Evolutionary conservation across 140 eudicot genomes (phyloP), one percentile per base, ranked within the genome.

Genomic region (Erigeron philadelphicus): DNA sequence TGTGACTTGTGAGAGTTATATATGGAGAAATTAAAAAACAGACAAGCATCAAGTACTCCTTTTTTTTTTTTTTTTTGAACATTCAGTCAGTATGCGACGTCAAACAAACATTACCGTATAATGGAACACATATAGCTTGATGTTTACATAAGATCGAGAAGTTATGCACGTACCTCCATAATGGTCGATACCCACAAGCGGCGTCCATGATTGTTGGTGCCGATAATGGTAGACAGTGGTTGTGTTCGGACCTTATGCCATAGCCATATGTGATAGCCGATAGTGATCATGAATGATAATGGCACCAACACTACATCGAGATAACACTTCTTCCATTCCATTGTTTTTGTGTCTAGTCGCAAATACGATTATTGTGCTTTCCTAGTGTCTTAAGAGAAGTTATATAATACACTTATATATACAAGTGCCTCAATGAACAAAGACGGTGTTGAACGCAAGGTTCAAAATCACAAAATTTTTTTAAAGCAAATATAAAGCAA

Each of bases 311-410:
- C 21, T 17, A 86, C 84, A 75, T 91, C 97, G 0, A 91, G 80
- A 82, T 91, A 91, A 64, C 85, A 82, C 59, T 81, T 86, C 78
- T 72, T 88, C 97, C 97, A 91, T 61, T 88, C 97, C 97, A 91
- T 91, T 66, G 2, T 64, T 44, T 11, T 66, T 64, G 43, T 38
- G 7, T 72, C 18, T n/a, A 47, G 10, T 18, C 46, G 47, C 48
- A 1, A 35, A 55, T 15, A 53, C 75, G 48, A 15, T 18, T 16
- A 47, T 66, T 52, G 42, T 56, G 61, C 5, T 49, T 57, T 74
- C 8, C 53, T 71, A 16, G 21, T 70, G 35, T 61, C 21, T 11
- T 66, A 61, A 62, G 44, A 62, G 70, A 18, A 57, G 69, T 21
- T 25, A 55, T 40, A 12, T 50, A 16, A 19, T 42, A 46, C 15